Evolutionary conservation across 768 basidiomycete species (phyloP).

Genomic region (Suillus placidus): DNA sequence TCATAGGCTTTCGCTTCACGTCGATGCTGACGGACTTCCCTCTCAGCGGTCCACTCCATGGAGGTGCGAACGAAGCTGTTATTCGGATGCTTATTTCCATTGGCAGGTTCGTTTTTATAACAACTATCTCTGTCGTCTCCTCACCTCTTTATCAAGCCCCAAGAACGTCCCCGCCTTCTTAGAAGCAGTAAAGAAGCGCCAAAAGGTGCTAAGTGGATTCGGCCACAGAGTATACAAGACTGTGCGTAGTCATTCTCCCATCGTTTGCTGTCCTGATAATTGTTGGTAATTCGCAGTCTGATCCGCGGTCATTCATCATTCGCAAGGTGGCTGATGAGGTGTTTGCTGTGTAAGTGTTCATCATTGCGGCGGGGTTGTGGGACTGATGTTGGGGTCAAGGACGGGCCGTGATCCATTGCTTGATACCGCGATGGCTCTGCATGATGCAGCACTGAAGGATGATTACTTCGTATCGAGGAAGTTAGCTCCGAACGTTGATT

Average conservation of each 20-base stretch:
- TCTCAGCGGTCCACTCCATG: constrained; percentile 40
- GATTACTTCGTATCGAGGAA: constrained; percentile 84
- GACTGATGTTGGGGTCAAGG: constrained; percentile 38
- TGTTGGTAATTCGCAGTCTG: constrained; percentile 53
- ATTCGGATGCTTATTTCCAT: constrained; percentile 92
- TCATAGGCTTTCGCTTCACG: not conserved
- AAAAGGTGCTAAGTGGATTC: constrained; percentile 89
- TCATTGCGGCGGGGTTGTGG: not conserved
- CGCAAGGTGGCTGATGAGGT: constrained; percentile 90
- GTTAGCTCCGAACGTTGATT: constrained; percentile 90
- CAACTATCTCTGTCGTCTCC: not conserved
- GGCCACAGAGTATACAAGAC: constrained; percentile 87
- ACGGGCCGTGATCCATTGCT: constrained; percentile 85
- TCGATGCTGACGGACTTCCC: not conserved
- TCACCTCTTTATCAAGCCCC: constrained; percentile 48
- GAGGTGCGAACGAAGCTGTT: constrained; percentile 92
- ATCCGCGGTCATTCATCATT: constrained; percentile 89
- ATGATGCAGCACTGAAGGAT: constrained; percentile 88
- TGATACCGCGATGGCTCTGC: constrained; percentile 86
- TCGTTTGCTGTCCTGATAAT: constrained; percentile 2
- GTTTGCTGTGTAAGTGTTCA: constrained; percentile 71
- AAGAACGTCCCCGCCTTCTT: constrained; percentile 85
- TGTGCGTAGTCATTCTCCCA: constrained; percentile 37
- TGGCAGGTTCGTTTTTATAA: constrained; percentile 58
- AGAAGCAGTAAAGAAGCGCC: constrained; percentile 84